Evolutionary conservation across 2,329 filamentous ascomycete genomes (phyloP), one percentile per base, ranked within the genome.

Genomic region (Xylariaceae sp.): DNA sequence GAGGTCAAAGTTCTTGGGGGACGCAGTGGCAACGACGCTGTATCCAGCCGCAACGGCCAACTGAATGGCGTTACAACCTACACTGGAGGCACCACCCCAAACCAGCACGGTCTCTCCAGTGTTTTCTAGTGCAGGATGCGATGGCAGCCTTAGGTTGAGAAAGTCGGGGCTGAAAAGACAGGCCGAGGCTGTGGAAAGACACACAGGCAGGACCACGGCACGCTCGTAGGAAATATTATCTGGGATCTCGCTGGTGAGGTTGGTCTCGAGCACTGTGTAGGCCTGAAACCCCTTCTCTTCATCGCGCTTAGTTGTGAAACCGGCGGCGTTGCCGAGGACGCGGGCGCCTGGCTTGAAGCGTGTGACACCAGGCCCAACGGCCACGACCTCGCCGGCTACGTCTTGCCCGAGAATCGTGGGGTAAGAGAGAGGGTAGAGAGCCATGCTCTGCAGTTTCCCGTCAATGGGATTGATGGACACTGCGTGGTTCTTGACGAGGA

Each of bases 381-480:
- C 53, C 4, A 53, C 46, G 9, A 66, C 53, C 9, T 50, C 49
- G 22, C 64, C 63, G 4, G 65, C 50, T 39, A 54, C 56, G 47
- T 59, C 63, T 26, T 51, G 48, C 12, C 63, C 63, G 8, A 63
- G 45, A 41, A 67, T 48, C n/a, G 47, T 54, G 2, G 64, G 63
- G 41, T 60, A 66, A 26, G 50, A 58, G 18, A 66, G 49, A 11
- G 26, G 38, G 11, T 41, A 38, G 36, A 42, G 12, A 15, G 39
- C 39, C 16, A 16, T 30, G 9, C 31, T 31, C 38, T 62, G 59
- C 24, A 62, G 52, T 15, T 51, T 50, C 33, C 52, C 54, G 43
- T 65, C 62, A 9, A 61, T 33, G 53, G 55, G 44, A 59, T 64
- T 65, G 37, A 64, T 55, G 15, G 61, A 60, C 19, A 64, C 41